These are phyloP conservation scores for Aspergillus sp. DNA, from an alignment of 2,329 filamentous ascomycete species.

Conservation along the genomic window DNA sequence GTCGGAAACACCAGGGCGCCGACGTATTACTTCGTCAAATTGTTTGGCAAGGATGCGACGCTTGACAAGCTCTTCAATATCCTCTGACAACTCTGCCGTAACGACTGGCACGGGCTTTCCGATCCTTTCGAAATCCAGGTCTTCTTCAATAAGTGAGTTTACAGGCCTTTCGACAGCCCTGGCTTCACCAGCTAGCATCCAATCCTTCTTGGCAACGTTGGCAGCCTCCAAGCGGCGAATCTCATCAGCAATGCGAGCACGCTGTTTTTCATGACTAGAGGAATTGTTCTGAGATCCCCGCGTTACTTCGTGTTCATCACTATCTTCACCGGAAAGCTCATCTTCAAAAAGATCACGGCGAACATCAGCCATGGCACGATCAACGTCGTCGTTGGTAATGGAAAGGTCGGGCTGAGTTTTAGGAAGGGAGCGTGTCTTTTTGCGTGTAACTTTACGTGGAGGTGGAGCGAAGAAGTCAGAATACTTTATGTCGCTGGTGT, in stretches of 20 bases:
- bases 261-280: slow-evolving; percentile 83
- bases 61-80: slow-evolving; percentile 92
- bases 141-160: slow-evolving; percentile 91
- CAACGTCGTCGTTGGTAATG: slow-evolving; percentile 66
- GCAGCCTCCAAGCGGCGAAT: slow-evolving; percentile 88
- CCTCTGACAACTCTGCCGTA: slow-evolving; percentile 85
- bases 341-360: slow-evolving; percentile 90
- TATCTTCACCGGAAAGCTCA: slow-evolving; percentile 54
- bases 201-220: slow-evolving; percentile 85
- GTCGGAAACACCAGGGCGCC: slow-evolving; percentile 72
- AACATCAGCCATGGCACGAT: slow-evolving; percentile 82
- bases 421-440: slow-evolving; percentile 54
- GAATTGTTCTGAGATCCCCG: slow-evolving; percentile 27
- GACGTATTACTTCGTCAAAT: slow-evolving; percentile 86
- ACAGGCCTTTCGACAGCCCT: slow-evolving; percentile 76
- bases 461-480: slow-evolving; percentile 92
- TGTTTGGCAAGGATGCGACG: slow-evolving; percentile 84
- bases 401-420: slow-evolving; percentile 50
- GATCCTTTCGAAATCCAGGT: slow-evolving; percentile 91
- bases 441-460: slow-evolving; percentile 66
- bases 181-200: slow-evolving; percentile 88
- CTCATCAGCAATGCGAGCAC: slow-evolving; percentile 82
- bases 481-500: slow-evolving; percentile 88
- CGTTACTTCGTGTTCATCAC: slow-evolving; percentile 68
- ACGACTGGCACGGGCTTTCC: slow-evolving; percentile 95